A percentile compares a stretch with the other conserved stretches of the same genome.
phyloP scores from a whole-genome alignment of 2,329 filamentous ascomycete genomes.

The Periconia sp. region DNA sequence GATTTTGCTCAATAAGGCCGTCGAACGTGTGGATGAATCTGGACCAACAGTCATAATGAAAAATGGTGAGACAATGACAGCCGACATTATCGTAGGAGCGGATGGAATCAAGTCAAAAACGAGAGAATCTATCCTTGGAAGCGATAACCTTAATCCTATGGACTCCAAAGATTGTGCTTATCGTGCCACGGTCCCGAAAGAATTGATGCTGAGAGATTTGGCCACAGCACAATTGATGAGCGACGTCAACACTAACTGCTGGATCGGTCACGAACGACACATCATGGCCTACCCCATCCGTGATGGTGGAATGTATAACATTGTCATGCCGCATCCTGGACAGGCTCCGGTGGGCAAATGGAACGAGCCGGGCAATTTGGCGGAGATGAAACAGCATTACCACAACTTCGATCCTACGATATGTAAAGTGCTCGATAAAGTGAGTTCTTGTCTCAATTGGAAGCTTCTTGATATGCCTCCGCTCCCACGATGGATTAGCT shows the following conservation, averaged over 20 bases:
- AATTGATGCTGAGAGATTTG: slow-evolving; percentile 52
- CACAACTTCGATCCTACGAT: not conserved
- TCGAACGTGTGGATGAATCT: too few species aligned
- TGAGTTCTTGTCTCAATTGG: slow-evolving; percentile 17
- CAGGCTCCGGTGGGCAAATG: too few species aligned
- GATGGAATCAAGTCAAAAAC: too few species aligned
- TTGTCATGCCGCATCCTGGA: slow-evolving; percentile 67
- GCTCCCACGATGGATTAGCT: slow-evolving; percentile 19
- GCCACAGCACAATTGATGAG: too few species aligned
- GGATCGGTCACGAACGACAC: too few species aligned
- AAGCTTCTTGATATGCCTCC: slow-evolving; percentile 19
- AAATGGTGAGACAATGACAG: slow-evolving; percentile 47
- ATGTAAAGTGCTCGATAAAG: not conserved
- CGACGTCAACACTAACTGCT: not conserved
- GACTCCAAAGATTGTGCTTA: slow-evolving; percentile 69
- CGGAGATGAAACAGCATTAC: too few species aligned
- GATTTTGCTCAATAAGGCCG: too few species aligned
- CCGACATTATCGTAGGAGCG: slow-evolving; percentile 30
- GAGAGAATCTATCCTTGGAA: too few species aligned
- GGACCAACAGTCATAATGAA: slow-evolving; percentile 42
- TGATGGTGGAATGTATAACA: slow-evolving; percentile 64
- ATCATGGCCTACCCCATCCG: slow-evolving; percentile 55
- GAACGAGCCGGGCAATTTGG: too few species aligned
- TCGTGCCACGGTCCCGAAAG: slow-evolving; percentile 57
- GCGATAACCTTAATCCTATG: too few species aligned